Conservation (phyloP, 768 basidiomycete species). For the Mycena rebaudengoi region DNA sequence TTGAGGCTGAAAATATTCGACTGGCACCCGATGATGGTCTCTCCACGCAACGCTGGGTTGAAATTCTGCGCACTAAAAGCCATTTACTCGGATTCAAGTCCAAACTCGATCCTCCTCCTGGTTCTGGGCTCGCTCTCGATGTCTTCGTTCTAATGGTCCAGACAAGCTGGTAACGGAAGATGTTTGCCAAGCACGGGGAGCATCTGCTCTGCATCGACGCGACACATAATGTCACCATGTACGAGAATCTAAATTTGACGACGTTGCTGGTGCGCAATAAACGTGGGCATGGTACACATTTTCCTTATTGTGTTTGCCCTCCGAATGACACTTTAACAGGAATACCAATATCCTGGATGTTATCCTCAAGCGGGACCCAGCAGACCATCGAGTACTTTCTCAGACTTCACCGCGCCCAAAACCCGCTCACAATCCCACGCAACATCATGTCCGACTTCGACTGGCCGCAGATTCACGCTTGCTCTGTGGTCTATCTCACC, state of each 20-base stretch:
- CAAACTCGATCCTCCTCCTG: background rate
- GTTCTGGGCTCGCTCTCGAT: conserved; percentile 8
- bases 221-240: conserved; percentile 20
- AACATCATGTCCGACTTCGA: conserved; percentile 17
- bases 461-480: conserved; percentile 12
- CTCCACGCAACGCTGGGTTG: conserved; percentile 11
- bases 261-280: background rate
- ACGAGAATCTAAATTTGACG: conserved; percentile 15
- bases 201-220: conserved; percentile 13
- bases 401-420: background rate
- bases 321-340: background rate
- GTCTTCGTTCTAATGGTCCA: conserved; percentile 15
- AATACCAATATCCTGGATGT: background rate
- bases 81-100: conserved; percentile 11
- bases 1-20: conserved; percentile 17
- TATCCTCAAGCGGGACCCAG: conserved; percentile 12
- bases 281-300: background rate
- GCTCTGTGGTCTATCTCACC: background rate
- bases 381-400: conserved; percentile 28
- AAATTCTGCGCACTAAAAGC: background rate
- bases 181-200: conserved; percentile 12
- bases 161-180: conserved; percentile 3
- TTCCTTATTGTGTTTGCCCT: background rate
- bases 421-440: background rate
- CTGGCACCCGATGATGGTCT: conserved; percentile 11